Base-by-base conservation (phyloP, 192 early-diverging fungal species). In the Umbelopsis sp. region DNA sequence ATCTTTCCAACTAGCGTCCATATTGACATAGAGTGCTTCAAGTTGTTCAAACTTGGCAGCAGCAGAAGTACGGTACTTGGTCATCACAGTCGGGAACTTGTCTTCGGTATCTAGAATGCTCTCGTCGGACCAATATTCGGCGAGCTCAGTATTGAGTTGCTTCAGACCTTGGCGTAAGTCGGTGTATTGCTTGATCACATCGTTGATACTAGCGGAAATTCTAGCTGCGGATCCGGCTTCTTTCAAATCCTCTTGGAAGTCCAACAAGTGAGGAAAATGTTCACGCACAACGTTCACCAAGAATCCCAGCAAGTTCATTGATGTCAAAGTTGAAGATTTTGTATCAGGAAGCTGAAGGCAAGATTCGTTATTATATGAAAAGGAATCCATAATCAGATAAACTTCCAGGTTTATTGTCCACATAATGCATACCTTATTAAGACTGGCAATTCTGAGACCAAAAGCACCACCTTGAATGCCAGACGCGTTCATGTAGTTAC, bases 401-500 rank as follows among this genome's bases (percentile, higher is more conserved):
- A 2, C 52, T 26, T 6, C 12, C 12, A 8, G 6, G 22, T 25
- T 5, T 2, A 52, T 7, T n/a, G 25, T 52, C 29, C 45, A 34
- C 0, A 21, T 6, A 14, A 56, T 16, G 0, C 38, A 54, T 78
- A 85, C 85, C 74, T 92, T 92, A 70, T 91, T 92, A 20, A 94
- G 86, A 84, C 91, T 92, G 17, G 85, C 77, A 68, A 94, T 92
- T 72, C 87, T 90, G 67, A 93, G 89, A 12, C 93, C 93, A 82
- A 90, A 94, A 1, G 93, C 93, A 11, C 91, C 92, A 22, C 93
- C 93, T 49, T 92, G 89, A 72, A 89, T 84, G 5, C 89, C 85
- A 0, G 81, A 79, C 0, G 87, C 89, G 71, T 94, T 94, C 93
- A 94, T 94, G 77, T 86, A 94, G 79, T 94, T 94, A 47, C 93